Conservation (phyloP, 2,329 filamentous ascomycete genomes). For the Talaromyces sp. region DNA sequence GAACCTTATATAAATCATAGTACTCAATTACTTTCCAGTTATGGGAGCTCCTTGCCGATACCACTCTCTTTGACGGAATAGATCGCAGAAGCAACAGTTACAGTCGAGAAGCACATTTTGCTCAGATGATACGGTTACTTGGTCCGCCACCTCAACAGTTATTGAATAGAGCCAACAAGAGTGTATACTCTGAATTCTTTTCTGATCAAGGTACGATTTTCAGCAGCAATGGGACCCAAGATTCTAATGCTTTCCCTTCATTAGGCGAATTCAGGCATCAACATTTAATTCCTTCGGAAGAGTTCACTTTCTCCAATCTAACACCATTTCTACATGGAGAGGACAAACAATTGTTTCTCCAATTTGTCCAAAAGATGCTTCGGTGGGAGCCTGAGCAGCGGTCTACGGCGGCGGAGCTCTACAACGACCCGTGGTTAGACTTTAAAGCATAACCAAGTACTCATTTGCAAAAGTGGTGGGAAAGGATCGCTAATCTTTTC, state of each 20-base stretch:
- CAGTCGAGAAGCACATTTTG: slow-evolving; percentile 24
- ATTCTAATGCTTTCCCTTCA: slow-evolving; percentile 8
- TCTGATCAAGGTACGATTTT: slow-evolving; percentile 20
- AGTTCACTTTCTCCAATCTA: slow-evolving; percentile 20
- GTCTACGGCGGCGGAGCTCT: slow-evolving; percentile 25
- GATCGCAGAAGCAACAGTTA: slow-evolving; percentile 22
- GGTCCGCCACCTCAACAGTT: slow-evolving; percentile 23
- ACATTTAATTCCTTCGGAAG: slow-evolving; percentile 24
- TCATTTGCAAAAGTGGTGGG: neutral
- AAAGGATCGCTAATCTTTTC: too few relatives aligned
- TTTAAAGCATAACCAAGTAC: neutral
- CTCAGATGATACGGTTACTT: slow-evolving; percentile 25
- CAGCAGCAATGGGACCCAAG: neutral
- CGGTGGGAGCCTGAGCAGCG: slow-evolving; percentile 33
- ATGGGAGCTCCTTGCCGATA: slow-evolving; percentile 32
- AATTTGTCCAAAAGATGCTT: slow-evolving; percentile 32
- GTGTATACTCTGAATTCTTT: slow-evolving; percentile 15
- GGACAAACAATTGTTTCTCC: slow-evolving; percentile 32
- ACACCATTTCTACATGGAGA: slow-evolving; percentile 26
- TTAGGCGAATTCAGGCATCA: slow-evolving; percentile 23
- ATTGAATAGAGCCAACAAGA: slow-evolving; percentile 15
- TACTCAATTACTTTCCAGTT: slow-evolving; percentile 21
- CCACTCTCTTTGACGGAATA: slow-evolving; percentile 28
- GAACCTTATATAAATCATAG: neutral
- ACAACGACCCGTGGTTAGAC: slow-evolving; percentile 30